Conservation (phyloP, 1,139 yeast species). For the Scheffersomyces illinoinensis region DNA sequence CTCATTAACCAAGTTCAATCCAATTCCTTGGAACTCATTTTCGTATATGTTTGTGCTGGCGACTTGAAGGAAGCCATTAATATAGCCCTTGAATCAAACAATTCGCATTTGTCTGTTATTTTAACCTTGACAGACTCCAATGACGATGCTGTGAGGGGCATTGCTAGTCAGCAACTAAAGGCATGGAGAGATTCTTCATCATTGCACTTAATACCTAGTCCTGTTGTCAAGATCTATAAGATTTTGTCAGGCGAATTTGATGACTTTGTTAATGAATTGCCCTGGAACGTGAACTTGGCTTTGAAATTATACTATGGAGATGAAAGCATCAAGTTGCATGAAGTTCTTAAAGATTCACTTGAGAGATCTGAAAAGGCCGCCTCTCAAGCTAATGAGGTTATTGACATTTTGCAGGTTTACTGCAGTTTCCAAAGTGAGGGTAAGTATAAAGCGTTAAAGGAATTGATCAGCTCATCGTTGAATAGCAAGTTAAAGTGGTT, state of each 20-base stretch:
- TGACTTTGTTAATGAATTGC: constrained; percentile 45
- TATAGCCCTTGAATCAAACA: constrained; percentile 56
- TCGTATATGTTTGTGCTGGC: constrained; percentile 55
- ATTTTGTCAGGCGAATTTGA: constrained; percentile 60
- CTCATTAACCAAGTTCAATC: constrained; percentile 15
- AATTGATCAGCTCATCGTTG: constrained; percentile 10
- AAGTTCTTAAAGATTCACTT: constrained; percentile 28
- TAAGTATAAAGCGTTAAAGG: constrained; percentile 6
- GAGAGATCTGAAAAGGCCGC: constrained; percentile 3
- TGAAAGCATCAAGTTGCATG: constrained; percentile 43
- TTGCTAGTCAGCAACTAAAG: constrained; percentile 62
- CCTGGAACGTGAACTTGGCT: constrained; percentile 69
- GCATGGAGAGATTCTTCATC: constrained; percentile 59
- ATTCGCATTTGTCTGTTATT: constrained; percentile 68
- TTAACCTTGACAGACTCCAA: constrained; percentile 74
- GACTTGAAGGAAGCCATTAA: constrained; percentile 63
- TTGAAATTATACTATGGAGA: constrained; percentile 62
- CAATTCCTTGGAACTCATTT: constrained; percentile 51
- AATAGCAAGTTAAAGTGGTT: constrained; percentile 54
- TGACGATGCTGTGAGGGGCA: constrained; percentile 52
- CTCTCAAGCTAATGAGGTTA: constrained; percentile 8
- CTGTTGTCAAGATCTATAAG: constrained; percentile 59
- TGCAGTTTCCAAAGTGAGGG: constrained; percentile 7
- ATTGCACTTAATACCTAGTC: constrained; percentile 47
- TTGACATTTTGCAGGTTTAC: constrained; percentile 27